Conservation (phyloP, 2,329 filamentous ascomycete genomes). For the Phialocephala sp. region DNA sequence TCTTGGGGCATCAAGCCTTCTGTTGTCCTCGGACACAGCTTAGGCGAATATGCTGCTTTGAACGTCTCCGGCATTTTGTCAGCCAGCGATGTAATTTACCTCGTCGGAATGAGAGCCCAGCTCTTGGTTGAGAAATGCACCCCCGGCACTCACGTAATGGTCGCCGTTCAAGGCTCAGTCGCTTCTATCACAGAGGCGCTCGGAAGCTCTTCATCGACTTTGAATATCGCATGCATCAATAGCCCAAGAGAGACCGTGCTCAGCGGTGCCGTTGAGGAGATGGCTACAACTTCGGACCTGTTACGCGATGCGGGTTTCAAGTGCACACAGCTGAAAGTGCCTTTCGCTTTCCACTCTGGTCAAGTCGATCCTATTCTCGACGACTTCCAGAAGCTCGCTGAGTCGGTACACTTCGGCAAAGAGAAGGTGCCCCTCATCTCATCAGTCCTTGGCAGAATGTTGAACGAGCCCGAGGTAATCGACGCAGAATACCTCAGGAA, state of each 20-base stretch:
- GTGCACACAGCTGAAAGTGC: constrained; percentile 66
- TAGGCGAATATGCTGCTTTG: constrained; percentile 76
- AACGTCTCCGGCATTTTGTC: constrained; percentile 75
- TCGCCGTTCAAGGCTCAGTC: constrained; percentile 57
- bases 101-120: constrained; percentile 71
- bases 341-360: constrained; percentile 70
- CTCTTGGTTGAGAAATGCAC: constrained; percentile 70
- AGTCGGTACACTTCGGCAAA: constrained; percentile 58
- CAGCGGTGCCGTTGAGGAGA: constrained; percentile 59
- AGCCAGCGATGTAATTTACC: constrained; percentile 71
- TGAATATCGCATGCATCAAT: constrained; percentile 72
- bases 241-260: constrained; percentile 77
- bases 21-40: constrained; percentile 64
- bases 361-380: constrained; percentile 69
- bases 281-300: constrained; percentile 55
- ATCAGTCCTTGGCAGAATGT: constrained; percentile 65
- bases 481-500: constrained; percentile 66
- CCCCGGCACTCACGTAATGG: constrained; percentile 69
- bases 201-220: constrained; percentile 51
- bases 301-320: constrained; percentile 61
- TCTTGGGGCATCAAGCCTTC: constrained; percentile 61
- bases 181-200: constrained; percentile 52
- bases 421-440: constrained; percentile 69
- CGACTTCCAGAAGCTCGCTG: constrained; percentile 61
- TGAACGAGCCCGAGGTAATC: constrained; percentile 61